Evolutionary conservation across 768 basidiomycete species (phyloP), one percentile per base, ranked within the genome.

Genomic region (Leccinellum rugosiceps): DNA sequence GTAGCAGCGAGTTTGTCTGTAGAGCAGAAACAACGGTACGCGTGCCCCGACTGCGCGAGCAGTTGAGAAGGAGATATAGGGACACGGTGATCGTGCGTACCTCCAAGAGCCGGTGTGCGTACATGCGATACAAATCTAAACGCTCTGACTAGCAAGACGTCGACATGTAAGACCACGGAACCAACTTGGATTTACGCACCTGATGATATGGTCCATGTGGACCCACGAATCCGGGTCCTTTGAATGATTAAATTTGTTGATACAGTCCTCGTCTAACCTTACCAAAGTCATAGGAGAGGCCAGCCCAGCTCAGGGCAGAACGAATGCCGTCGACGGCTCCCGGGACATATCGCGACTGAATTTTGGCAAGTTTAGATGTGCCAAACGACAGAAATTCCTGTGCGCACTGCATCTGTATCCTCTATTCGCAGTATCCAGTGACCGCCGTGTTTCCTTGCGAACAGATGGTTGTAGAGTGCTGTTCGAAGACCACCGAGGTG

Each of bases 401-500:
- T n/a, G 68, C 86, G 63, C 62, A 95, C 96, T 61, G 86, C 77
- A 70, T 99, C 97, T 0, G 97, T 99, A 71, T 98, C 97, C 72
- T 98, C 96, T 41, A 98, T 86, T 51, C 97, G 78, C 64, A 98
- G 75, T 35, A 98, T 83, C 92, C 93, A 97, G 65, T 88, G 88
- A 2, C 96, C 97, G 3, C 83, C 85, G 14, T 83, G 77, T 70
- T 91, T 92, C 64, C 80, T 81, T 9, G 96, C 91, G 55, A 88
- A 86, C 0, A 98, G 73, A 66, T 97, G 83, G 66, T 98, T 98
- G 74, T 94, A 96, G 2, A 99, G 76, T 0, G 95, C 97, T 54
- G 95, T 98, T 17, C 97, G 77, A 14, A 99, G 83, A 0, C 97
- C 97, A 1, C 97, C 97, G 2, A 99, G 84, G 72, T 99, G 97